Evolutionary conservation across 2,329 filamentous ascomycete genomes (phyloP).

Genomic region (Colletotrichum gigasporum): DNA sequence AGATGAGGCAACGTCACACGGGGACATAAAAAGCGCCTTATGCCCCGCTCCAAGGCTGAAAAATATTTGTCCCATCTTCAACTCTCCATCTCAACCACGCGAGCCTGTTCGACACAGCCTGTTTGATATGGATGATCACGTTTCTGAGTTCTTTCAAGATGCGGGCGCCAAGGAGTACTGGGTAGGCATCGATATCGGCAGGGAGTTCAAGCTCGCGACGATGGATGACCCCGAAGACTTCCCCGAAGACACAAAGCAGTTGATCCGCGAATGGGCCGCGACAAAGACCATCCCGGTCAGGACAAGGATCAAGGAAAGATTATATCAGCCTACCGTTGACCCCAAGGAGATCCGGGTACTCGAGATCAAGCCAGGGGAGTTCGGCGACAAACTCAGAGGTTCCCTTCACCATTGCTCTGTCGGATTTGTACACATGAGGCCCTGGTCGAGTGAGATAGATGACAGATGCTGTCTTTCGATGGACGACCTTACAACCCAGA

Average conservation of each 20-base stretch:
- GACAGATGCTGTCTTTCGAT: not conserved
- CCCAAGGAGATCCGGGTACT: not conserved
- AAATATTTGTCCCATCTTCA: no score
- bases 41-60: no score
- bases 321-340: not conserved
- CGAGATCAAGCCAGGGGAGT: not conserved
- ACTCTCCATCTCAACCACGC: not conserved
- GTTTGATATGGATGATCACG: not conserved
- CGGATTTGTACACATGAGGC: not conserved
- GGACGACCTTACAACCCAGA: not conserved
- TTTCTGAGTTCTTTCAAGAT: not conserved
- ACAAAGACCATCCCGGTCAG: not conserved
- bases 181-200: not conserved
- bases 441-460: not conserved
- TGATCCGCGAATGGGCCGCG: not conserved
- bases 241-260: not conserved
- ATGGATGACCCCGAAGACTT: not conserved
- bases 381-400: not conserved
- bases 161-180: not conserved
- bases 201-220: not conserved
- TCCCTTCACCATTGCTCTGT: conserved; percentile 5
- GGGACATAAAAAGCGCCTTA: no score
- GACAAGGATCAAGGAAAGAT: fast-evolving
- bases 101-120: no score
- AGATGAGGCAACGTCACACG: no score